phyloP scores from a whole-genome alignment of 305 asterid genomes.

The Fraxinus latifolia region DNA sequence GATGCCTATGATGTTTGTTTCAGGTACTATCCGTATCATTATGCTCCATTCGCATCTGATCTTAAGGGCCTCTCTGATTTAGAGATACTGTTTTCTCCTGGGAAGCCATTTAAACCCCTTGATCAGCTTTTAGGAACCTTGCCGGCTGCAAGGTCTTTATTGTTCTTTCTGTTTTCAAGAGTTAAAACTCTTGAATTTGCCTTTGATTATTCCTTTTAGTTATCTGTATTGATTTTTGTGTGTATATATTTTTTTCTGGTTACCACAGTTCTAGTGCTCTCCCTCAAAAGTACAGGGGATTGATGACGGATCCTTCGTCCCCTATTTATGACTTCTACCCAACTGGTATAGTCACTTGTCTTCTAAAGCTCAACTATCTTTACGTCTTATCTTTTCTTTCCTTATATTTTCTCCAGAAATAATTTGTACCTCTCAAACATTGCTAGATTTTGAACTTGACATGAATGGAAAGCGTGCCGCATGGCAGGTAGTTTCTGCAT shows the following conservation, averaged over 20 bases:
- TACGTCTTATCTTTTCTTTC: background rate
- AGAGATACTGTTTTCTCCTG: conserved; percentile 83
- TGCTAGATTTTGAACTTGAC: conserved; percentile 83
- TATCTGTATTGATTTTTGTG: background rate
- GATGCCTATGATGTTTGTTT: conserved; percentile 18
- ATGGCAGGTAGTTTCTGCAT: conserved; percentile 72
- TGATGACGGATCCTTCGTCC: conserved; percentile 90
- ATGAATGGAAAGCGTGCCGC: conserved; percentile 97
- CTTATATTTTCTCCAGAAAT: conserved; percentile 21
- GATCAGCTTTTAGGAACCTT: conserved; percentile 97
- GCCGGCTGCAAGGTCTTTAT: conserved; percentile 88
- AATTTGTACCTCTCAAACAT: conserved; percentile 24
- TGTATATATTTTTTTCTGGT: conserved; percentile 1
- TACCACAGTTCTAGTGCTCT: conserved; percentile 74
- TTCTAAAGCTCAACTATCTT: conserved; percentile 6
- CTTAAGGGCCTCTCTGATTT: conserved; percentile 72
- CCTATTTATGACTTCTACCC: conserved; percentile 81
- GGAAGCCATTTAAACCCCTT: conserved; percentile 92
- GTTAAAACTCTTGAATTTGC: conserved; percentile 10
- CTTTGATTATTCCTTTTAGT: conserved; percentile 12
- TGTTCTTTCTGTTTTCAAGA: conserved; percentile 5
- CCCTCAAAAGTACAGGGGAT: conserved; percentile 68
- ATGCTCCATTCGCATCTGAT: conserved; percentile 98
- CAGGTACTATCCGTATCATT: conserved; percentile 98
- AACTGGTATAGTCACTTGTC: conserved; percentile 50